These are phyloP conservation scores for Epithele typhae DNA, from an alignment of 768 basidiomycete species.

Conservation along the genomic window DNA sequence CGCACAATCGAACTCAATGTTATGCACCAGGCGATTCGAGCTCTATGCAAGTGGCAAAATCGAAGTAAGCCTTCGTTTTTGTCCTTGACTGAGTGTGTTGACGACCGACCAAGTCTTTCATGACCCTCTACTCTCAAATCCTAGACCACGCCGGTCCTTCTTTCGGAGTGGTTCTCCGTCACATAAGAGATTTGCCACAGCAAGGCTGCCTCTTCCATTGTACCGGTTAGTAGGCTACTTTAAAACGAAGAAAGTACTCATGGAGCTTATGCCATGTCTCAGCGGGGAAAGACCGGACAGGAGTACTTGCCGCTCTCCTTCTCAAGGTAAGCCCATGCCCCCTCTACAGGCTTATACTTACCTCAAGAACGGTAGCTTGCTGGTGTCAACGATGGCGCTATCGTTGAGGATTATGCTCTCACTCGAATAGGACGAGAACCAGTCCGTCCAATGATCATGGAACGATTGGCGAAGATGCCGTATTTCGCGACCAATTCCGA, in stretches of 20 bases:
- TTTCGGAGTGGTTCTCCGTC: conserved; percentile 68
- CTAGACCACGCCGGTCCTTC: conserved; percentile 66
- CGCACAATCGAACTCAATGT: too few species aligned
- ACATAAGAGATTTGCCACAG: conserved; percentile 65
- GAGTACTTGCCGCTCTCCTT: conserved; percentile 67
- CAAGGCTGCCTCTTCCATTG: conserved; percentile 73
- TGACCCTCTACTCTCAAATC: conserved; percentile 78
- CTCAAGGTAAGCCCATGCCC: conserved; percentile 45
- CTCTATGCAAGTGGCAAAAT: conserved; percentile 78
- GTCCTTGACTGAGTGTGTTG: conserved; percentile 5
- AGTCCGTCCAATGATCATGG: conserved; percentile 64
- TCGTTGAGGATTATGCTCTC: conserved; percentile 73
- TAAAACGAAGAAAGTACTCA: too few species aligned
- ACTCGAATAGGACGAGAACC: conserved; percentile 80
- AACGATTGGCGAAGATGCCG: conserved; percentile 64
- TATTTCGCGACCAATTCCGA: conserved; percentile 68
- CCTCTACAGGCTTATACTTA: background rate
- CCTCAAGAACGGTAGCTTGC: conserved; percentile 48
- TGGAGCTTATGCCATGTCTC: background rate
- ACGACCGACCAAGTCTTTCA: conserved; percentile 55
- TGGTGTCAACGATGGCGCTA: conserved; percentile 59
- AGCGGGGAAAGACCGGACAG: conserved; percentile 85
- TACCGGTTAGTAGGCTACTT: conserved; percentile 39
- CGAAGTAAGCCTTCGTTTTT: conserved; percentile 43
- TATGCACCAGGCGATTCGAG: conserved; percentile 51